Evolutionary conservation across 345 rosid genomes (phyloP).

Genomic region (Eucalyptus marginata): DNA sequence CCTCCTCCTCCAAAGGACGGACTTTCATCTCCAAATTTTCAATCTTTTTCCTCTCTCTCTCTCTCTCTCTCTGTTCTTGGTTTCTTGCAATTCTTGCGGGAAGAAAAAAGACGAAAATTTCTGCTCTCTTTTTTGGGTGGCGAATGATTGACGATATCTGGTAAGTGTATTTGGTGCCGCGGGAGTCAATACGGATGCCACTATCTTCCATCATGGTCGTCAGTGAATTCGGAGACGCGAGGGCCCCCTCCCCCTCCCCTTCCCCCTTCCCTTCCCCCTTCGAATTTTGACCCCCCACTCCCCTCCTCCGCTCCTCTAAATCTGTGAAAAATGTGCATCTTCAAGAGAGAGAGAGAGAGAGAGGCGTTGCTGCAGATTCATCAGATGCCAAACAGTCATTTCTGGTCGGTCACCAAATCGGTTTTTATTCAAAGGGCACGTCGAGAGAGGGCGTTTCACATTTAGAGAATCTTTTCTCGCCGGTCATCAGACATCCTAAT

Average conservation of each 20-base stretch:
- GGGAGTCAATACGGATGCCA: slow-evolving; percentile 25
- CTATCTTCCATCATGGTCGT: slow-evolving; percentile 10
- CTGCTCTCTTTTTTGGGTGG: not conserved
- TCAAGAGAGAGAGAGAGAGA: not conserved
- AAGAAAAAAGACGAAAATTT: too few species aligned
- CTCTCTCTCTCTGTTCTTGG: not conserved
- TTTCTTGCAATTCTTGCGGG: not conserved
- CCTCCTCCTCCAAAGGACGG: not conserved
- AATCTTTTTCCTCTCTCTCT: not conserved
- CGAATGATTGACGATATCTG: slow-evolving; percentile 35
- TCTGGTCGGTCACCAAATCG: not conserved
- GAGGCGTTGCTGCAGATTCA: not conserved
- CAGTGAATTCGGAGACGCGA: not conserved
- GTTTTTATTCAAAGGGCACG: not conserved
- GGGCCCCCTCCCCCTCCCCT: not conserved
- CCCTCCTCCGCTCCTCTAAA: not conserved
- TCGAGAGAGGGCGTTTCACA: not conserved
- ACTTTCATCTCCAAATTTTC: not conserved
- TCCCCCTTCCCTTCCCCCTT: not conserved
- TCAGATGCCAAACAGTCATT: not conserved
- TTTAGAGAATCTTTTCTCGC: not conserved
- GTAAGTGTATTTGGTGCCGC: slow-evolving; percentile 11
- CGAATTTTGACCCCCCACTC: not conserved
- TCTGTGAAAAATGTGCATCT: not conserved
- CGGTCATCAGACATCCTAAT: fast-evolving